Conservation (phyloP, 2,329 filamentous ascomycete genomes). For the Fusarium pilosicola region DNA sequence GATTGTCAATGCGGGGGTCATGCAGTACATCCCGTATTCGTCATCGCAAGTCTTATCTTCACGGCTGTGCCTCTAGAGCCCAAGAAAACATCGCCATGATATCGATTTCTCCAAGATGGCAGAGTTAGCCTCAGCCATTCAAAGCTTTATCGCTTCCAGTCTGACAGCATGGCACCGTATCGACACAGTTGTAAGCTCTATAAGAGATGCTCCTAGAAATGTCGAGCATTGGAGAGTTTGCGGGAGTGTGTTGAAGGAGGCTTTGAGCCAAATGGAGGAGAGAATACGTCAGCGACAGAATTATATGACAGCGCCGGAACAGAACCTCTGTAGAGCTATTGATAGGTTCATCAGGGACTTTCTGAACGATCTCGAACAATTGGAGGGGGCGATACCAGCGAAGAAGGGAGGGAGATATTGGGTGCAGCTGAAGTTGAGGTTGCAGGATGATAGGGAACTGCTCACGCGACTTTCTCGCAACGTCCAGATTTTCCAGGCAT, state of each 20-base stretch:
- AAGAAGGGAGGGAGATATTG: neutral
- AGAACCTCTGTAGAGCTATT: constrained; percentile 13
- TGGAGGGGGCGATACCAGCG: neutral
- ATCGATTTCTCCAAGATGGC: constrained; percentile 13
- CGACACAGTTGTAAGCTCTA: neutral
- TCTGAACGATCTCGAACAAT: neutral
- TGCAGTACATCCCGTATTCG: neutral
- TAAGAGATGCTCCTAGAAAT: constrained; percentile 1
- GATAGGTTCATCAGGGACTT: neutral
- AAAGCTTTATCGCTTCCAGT: constrained; percentile 3
- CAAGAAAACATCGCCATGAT: constrained; percentile 1
- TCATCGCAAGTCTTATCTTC: neutral
- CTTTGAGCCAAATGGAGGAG: constrained; percentile 3
- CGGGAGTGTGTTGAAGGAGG: neutral
- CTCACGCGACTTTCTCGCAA: constrained; percentile 9
- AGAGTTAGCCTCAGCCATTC: constrained; percentile 15
- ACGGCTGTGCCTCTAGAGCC: neutral
- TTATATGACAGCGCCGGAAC: neutral
- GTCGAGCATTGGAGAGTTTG: constrained; percentile 5
- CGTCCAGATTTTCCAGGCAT: constrained; percentile 13
- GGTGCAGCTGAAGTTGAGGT: neutral
- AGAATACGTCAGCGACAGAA: neutral
- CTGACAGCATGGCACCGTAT: constrained; percentile 2
- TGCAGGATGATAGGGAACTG: constrained; percentile 5
- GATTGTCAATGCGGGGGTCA: constrained; percentile 3